A percentile compares a stretch with the other conserved stretches of the same genome.
These are phyloP conservation scores for Entoloma clypeatum DNA, from an alignment of 1,284 basidiomycete species.

Conservation along the genomic window DNA sequence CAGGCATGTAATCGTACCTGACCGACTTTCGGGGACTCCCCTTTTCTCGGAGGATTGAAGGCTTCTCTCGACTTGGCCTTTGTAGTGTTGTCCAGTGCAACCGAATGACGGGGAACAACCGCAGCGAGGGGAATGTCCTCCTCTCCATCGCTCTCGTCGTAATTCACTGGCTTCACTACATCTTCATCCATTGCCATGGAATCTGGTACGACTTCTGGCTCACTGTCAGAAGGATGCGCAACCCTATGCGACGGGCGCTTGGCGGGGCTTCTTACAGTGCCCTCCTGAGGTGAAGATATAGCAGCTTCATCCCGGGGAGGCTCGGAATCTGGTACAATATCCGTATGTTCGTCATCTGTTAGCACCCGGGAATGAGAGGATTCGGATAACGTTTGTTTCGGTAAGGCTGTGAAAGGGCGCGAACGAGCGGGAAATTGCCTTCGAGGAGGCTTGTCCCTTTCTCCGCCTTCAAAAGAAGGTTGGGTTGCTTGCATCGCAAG, in stretches of 20 bases:
- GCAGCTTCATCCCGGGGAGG: conserved; percentile 28
- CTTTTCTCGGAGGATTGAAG: too few species aligned
- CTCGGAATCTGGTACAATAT: conserved; percentile 58
- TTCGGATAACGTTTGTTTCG: background rate
- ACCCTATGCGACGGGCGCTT: background rate
- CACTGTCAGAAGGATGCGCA: conserved; percentile 13
- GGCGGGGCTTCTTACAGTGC: background rate
- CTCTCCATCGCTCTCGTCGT: conserved; percentile 32
- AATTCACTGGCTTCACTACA: conserved; percentile 22
- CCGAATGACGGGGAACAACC: conserved; percentile 14
- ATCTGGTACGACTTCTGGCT: conserved; percentile 28
- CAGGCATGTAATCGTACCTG: too few species aligned
- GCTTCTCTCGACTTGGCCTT: too few species aligned
- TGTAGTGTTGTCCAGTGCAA: too few species aligned
- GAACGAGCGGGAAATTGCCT: conserved; percentile 9
- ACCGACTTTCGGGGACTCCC: too few species aligned
- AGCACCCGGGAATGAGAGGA: conserved; percentile 1
- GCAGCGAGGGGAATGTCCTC: conserved; percentile 43
- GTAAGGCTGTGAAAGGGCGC: background rate
- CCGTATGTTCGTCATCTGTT: conserved; percentile 28
- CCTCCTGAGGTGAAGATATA: background rate
- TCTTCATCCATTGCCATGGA: conserved; percentile 27
- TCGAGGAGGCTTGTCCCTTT: conserved; percentile 6
- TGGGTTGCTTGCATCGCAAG: conserved; percentile 17
- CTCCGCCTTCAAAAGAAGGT: conserved; percentile 13